Evolutionary conservation across 2,329 filamentous ascomycete genomes (phyloP).

Genomic region (Fusarium sp.): DNA sequence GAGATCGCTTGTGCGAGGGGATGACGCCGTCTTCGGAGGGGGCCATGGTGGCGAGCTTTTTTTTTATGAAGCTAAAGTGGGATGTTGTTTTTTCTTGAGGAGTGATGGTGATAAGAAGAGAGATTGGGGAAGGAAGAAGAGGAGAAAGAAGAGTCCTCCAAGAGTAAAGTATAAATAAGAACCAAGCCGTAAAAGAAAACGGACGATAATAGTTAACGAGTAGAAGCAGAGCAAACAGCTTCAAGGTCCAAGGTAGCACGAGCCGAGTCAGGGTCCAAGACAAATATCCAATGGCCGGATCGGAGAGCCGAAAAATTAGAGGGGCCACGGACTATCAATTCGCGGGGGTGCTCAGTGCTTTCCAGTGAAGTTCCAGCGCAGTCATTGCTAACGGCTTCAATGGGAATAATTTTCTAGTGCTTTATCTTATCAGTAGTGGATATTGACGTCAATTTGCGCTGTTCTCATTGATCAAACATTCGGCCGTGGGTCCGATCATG

Average conservation of each 20-base stretch:
- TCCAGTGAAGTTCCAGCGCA: neutral
- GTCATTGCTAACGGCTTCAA: no score
- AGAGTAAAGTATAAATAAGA: conserved; percentile 1
- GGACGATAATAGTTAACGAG: neutral
- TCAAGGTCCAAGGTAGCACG: neutral
- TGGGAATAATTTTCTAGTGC: conserved; percentile 7
- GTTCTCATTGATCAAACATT: conserved; percentile 3
- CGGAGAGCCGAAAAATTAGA: conserved; percentile 44
- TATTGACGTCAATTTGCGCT: conserved; percentile 34
- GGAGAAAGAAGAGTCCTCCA: neutral
- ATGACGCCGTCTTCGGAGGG: conserved; percentile 42
- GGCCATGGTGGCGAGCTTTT: conserved; percentile 43
- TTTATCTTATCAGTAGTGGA: conserved; percentile 35
- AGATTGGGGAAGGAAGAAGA: neutral
- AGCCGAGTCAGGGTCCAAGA: conserved; percentile 37
- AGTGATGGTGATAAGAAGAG: neutral
- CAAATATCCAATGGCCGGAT: conserved; percentile 34
- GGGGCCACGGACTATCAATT: conserved; percentile 31
- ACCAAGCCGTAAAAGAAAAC: neutral
- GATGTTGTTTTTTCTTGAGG: neutral
- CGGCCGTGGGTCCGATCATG: conserved; percentile 32
- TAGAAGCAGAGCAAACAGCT: conserved; percentile 12
- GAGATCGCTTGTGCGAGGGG: conserved; percentile 45
- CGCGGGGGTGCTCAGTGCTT: conserved; percentile 20
- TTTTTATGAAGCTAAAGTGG: neutral